Base-by-base conservation (phyloP, 2,329 filamentous ascomycete species). In the Neonectria neomacrospora region DNA sequence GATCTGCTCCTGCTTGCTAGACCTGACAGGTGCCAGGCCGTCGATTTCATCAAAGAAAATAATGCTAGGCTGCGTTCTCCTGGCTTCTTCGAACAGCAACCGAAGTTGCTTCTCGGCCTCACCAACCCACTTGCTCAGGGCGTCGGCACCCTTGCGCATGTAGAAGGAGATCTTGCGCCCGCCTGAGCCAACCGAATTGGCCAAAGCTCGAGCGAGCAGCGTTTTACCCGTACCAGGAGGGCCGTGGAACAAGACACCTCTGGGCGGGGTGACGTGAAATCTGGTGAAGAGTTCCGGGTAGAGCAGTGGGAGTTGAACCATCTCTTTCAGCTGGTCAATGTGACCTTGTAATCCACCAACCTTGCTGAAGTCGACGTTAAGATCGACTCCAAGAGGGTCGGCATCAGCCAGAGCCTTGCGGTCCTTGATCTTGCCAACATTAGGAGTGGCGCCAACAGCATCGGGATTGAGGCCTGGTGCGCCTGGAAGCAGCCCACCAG, bases 1-100 rank as follows among this genome's bases (percentile, higher is more conserved):
- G 63, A 98, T 98, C 79, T 99, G 96, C 76, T 99, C 96, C 80
- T 98, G 95, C 78, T 98, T 98, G 79, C 95, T 97, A 12, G 96
- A 98, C 71, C 96, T 88, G 34, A 98, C 96, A 54, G 96, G 96
- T 3, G 96, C 96, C 67, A 99, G 85, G 58, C 96, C 96, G 80
- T 99, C 96, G 70, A 99, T 99, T 78, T 99, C 96, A 77, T 99
- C 96, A 72, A 99, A 98, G 82, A 99, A 99, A 77, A 99, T 99
- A 79, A 99, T 99, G 77, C 95, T 98, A 0, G 96, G 96, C 74
- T 99, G 96, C 1, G 91, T 98, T 77, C 94, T 96, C 65, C 95
- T 88, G 16, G 96, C 96, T 79, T 99, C 96, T 73, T 98, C 96
- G 68, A 99, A 99, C 5, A 99, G 85, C 61, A 98, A 82, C 48